These are phyloP conservation scores for Citrullus colocynthis DNA, from an alignment of 306 rosid species.

Conservation along the genomic window DNA sequence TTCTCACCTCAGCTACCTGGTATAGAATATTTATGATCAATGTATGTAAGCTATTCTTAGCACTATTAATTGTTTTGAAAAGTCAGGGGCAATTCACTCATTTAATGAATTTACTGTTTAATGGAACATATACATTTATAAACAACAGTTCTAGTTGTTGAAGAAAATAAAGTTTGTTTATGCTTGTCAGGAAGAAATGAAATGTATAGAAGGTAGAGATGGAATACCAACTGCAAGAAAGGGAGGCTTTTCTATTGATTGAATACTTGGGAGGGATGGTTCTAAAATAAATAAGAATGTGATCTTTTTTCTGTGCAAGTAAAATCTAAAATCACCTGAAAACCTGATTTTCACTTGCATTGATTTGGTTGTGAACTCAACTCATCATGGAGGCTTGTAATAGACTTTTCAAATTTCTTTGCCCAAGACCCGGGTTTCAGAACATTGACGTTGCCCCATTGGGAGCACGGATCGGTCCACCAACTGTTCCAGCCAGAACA, in stretches of 20 bases:
- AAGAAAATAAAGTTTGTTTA: not conserved
- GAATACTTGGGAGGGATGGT: not conserved
- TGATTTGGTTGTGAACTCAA: conserved; percentile 44
- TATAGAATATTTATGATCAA: not conserved
- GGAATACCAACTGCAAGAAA: not conserved
- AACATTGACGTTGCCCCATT: conserved; percentile 67
- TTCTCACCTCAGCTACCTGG: not conserved
- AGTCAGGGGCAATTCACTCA: not conserved
- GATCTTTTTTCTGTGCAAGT: not conserved
- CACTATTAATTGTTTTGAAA: not conserved
- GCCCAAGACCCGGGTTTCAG: conserved; percentile 66
- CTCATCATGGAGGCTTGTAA: conserved; percentile 62
- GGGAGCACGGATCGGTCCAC: conserved; percentile 83
- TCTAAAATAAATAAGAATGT: not conserved
- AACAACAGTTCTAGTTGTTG: not conserved
- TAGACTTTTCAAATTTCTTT: conserved; percentile 54
- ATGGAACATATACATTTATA: not conserved
- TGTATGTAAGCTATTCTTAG: not conserved
- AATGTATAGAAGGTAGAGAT: not conserved
- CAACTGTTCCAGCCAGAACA: conserved; percentile 61
- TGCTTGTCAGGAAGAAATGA: not conserved
- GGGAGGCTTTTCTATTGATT: not conserved
- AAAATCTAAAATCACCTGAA: not conserved
- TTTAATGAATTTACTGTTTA: not conserved
- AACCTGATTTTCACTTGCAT: conserved; percentile 1